phyloP scores from a whole-genome alignment of 352 stramenopile species.

The Globisporangium camurandrum region DNA sequence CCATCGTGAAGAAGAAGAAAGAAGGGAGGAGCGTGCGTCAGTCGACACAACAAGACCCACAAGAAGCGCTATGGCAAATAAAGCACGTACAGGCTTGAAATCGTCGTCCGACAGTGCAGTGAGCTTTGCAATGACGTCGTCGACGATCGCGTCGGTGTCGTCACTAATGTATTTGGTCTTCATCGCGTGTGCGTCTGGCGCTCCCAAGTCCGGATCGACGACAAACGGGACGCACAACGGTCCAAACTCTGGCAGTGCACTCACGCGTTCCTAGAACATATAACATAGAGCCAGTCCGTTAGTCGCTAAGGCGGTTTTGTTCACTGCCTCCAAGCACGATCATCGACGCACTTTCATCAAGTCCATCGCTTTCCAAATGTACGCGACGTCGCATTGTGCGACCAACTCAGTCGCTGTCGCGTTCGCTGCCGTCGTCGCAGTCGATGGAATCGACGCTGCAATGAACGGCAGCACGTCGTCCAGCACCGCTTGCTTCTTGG shows the following conservation, averaged over 20 bases:
- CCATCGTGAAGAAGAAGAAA: neutral
- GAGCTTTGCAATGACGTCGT: conserved; percentile 34
- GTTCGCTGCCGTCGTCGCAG: conserved; percentile 12
- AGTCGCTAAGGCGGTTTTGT: too few relatives aligned
- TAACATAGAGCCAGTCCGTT: neutral
- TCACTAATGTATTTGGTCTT: conserved; percentile 69
- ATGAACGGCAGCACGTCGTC: conserved; percentile 66
- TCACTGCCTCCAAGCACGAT: too few relatives aligned
- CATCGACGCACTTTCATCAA: conserved; percentile 79
- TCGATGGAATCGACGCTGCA: conserved; percentile 17
- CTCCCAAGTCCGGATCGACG: conserved; percentile 39
- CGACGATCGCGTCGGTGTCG: conserved; percentile 44
- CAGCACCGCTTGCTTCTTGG: conserved; percentile 41
- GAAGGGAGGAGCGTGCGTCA: neutral
- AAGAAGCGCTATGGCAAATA: too few relatives aligned
- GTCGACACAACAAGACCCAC: neutral
- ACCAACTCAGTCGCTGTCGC: conserved; percentile 21
- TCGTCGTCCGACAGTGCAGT: conserved; percentile 46
- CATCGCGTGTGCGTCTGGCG: conserved; percentile 48
- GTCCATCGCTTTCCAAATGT: conserved; percentile 69
- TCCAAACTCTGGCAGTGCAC: conserved; percentile 69
- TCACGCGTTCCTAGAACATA: conserved; percentile 67
- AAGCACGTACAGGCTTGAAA: conserved; percentile 55
- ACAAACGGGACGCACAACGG: conserved; percentile 75
- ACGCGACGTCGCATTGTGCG: conserved; percentile 48